These are phyloP conservation scores for Cadophora sp. DNA, from an alignment of 2,329 filamentous ascomycete genomes.

Conservation along the genomic window DNA sequence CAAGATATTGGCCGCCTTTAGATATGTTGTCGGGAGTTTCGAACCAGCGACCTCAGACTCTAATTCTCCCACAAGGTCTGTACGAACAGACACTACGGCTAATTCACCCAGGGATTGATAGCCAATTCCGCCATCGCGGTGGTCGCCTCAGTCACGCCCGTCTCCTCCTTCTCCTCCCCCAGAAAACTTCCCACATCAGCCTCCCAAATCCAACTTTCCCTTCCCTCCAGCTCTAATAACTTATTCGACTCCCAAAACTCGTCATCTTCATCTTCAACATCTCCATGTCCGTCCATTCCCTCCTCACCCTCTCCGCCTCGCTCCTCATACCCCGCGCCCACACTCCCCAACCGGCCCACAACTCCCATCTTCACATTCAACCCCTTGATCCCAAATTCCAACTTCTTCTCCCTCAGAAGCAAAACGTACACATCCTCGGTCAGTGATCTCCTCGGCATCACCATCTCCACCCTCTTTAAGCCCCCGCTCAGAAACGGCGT, in stretches of 20 bases:
- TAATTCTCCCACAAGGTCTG: neutral
- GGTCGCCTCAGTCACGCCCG: neutral
- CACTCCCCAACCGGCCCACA: neutral
- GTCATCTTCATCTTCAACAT: no score
- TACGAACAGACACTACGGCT: neutral
- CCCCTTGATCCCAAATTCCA: slow-evolving; percentile 5
- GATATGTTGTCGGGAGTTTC: no score
- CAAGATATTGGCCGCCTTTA: no score
- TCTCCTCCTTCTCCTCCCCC: neutral
- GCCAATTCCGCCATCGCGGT: slow-evolving; percentile 1
- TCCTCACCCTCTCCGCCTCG: neutral
- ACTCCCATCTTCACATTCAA: slow-evolving; percentile 6
- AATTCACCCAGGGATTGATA: neutral
- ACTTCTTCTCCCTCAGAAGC: slow-evolving; percentile 7
- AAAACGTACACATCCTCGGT: neutral
- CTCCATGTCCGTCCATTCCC: no score
- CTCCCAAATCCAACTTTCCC: slow-evolving; percentile 5
- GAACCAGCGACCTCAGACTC: neutral
- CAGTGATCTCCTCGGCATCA: neutral
- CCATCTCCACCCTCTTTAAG: slow-evolving; percentile 1
- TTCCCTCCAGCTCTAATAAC: neutral
- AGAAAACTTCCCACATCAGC: neutral
- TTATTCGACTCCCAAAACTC: neutral
- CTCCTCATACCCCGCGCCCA: neutral
- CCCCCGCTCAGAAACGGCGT: neutral